phyloP scores from a whole-genome alignment of 441 rosid species.

The Lepidium campestre region DNA sequence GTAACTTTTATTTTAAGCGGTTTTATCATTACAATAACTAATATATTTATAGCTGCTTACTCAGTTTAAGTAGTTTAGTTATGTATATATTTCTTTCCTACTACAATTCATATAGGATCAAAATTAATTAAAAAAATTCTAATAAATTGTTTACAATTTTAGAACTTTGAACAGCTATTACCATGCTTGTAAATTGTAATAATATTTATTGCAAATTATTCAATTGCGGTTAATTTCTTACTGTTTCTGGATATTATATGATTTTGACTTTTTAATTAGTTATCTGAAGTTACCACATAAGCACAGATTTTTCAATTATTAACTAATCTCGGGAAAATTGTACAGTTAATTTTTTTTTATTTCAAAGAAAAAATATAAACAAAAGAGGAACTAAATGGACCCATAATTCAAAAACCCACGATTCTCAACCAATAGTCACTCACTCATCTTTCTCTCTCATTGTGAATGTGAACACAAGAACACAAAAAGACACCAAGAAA shows the following conservation, averaged over 20 bases:
- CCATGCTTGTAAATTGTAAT: conserved; percentile 11
- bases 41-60: not conserved
- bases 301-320: not conserved
- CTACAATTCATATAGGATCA: not conserved
- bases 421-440: conserved; percentile 25
- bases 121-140: not conserved
- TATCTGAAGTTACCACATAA: conserved; percentile 1
- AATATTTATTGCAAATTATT: not conserved
- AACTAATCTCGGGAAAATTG: not conserved
- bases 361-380: not conserved
- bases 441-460: not conserved
- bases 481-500: conserved; percentile 24
- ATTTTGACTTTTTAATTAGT: not conserved
- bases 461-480: conserved; percentile 18
- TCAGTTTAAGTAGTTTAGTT: not conserved
- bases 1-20: not conserved
- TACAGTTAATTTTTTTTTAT: not conserved
- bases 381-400: conserved; percentile 5
- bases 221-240: not conserved
- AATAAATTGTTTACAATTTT: not conserved
- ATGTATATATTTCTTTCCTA: not conserved
- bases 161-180: not conserved
- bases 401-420: conserved; percentile 20
- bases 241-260: not conserved
- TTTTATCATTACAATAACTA: not conserved